phyloP scores from a whole-genome alignment of 345 rosid species.

The Luvunga scandens region DNA sequence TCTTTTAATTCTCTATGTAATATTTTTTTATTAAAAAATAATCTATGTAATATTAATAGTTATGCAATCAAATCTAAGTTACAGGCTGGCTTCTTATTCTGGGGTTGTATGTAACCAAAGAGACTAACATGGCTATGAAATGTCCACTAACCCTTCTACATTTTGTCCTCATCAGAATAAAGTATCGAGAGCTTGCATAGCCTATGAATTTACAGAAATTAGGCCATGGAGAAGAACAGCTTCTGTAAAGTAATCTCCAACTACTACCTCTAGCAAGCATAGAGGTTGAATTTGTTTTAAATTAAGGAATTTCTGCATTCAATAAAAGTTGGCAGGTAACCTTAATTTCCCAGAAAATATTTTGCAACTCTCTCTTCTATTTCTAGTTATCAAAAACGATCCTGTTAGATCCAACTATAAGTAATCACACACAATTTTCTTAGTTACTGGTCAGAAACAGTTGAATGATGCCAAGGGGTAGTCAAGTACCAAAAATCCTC shows the following conservation, averaged over 20 bases:
- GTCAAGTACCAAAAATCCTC: constrained; percentile 82
- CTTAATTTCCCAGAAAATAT: background rate
- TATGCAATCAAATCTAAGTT: background rate
- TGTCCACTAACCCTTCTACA: background rate
- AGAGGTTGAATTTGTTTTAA: background rate
- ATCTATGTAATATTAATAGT: background rate
- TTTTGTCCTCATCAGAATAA: background rate
- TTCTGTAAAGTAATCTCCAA: background rate
- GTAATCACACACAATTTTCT: background rate
- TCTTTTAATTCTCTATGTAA: background rate
- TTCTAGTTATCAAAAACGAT: background rate
- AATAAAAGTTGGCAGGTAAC: background rate
- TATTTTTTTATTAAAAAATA: background rate
- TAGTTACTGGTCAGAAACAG: background rate
- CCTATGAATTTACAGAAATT: background rate
- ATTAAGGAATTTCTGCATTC: background rate
- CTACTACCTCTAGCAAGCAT: background rate
- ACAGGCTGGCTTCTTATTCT: background rate
- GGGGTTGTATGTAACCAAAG: background rate
- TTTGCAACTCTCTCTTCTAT: background rate
- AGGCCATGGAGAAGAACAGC: background rate
- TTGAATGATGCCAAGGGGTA: background rate
- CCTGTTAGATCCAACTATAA: background rate
- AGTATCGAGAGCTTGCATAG: background rate
- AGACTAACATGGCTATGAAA: background rate